Conservation (phyloP, 2,329 filamentous ascomycete species). For the Aspergillus sp. region DNA sequence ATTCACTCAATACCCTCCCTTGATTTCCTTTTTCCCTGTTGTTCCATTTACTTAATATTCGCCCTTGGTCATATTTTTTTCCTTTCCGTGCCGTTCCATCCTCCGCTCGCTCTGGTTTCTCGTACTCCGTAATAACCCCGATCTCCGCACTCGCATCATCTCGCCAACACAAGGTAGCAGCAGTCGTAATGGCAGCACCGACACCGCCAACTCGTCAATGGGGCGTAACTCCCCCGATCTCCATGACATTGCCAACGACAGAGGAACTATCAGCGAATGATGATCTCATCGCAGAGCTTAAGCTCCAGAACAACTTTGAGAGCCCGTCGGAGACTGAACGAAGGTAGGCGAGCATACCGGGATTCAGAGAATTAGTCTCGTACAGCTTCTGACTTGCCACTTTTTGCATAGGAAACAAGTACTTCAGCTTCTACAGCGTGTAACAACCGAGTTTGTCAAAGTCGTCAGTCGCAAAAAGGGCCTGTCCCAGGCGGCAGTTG, state of each 20-base stretch:
- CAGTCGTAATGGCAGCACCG: constrained; percentile 35
- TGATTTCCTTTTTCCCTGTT: constrained; percentile 9
- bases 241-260: constrained; percentile 70
- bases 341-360: constrained; percentile 54
- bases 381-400: constrained; percentile 7
- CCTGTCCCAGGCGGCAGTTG: constrained; percentile 73
- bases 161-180: constrained; percentile 5
- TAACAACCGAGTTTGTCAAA: constrained; percentile 84
- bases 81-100: constrained; percentile 3
- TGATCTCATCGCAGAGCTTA: constrained; percentile 78
- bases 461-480: constrained; percentile 73
- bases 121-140: not conserved
- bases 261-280: constrained; percentile 75
- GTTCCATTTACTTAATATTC: not conserved
- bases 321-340: constrained; percentile 77
- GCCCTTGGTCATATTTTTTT: not conserved
- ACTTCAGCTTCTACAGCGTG: constrained; percentile 71
- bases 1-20: constrained; percentile 11
- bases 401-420: constrained; percentile 61
- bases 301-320: constrained; percentile 89
- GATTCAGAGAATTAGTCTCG: not conserved
- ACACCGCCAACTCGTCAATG: constrained; percentile 47
- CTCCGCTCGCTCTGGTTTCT: constrained; percentile 5
- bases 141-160: constrained; percentile 18
- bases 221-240: constrained; percentile 85